These are phyloP conservation scores for Beauveria caledonica DNA, from an alignment of 2,329 filamentous ascomycete species.

Conservation along the genomic window DNA sequence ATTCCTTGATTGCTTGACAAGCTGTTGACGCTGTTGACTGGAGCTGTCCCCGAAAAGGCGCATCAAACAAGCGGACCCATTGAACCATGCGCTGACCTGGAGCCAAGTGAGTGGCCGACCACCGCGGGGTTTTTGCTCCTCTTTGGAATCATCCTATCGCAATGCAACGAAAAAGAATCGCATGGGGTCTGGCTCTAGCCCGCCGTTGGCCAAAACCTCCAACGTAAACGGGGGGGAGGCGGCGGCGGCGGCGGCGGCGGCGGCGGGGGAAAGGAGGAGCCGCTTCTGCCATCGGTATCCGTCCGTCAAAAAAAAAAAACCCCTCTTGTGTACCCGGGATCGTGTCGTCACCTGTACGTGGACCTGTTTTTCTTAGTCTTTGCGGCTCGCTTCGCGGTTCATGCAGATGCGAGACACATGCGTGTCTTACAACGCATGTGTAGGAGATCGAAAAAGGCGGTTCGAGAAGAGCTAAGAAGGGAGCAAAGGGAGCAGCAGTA, in stretches of 20 bases:
- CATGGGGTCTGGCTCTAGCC: background rate
- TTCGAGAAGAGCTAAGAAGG: no score
- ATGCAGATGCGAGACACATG: no score
- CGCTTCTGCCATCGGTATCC: background rate
- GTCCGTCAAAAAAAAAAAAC: background rate
- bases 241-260: no score
- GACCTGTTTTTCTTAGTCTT: background rate
- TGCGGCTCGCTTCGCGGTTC: no score
- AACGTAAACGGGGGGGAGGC: no score
- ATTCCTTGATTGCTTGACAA: no score
- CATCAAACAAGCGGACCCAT: no score
- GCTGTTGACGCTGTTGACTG: no score
- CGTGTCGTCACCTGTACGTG: background rate
- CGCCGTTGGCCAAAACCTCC: background rate
- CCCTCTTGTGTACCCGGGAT: background rate
- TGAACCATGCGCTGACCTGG: background rate
- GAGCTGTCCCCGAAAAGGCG: no score
- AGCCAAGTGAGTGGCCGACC: background rate
- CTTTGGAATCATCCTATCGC: conserved; percentile 3
- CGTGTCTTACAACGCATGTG: no score
- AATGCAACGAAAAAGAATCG: background rate
- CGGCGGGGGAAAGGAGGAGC: background rate
- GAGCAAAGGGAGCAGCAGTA: no score
- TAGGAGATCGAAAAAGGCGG: no score
- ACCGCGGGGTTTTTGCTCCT: conserved; percentile 1